Percentiles rank a stretch among this genome's conserved stretches.
Conservation (phyloP, 208 protist genomes). For the Porcisia deanei region DNA sequence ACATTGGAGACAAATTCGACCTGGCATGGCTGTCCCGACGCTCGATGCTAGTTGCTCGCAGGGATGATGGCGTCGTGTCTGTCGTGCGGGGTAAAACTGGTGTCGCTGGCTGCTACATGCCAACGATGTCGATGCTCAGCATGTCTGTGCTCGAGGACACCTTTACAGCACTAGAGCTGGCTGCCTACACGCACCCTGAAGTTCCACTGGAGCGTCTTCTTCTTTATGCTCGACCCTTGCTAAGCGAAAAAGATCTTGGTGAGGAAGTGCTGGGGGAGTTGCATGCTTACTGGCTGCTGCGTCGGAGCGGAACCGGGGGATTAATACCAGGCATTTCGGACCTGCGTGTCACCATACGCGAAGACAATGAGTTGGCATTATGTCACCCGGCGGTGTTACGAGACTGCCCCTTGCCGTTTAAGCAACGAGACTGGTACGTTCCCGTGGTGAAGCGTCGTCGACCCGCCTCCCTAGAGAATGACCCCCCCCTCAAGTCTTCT, state of each 20-base stretch:
- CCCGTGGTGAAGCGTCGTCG: constrained; percentile 38
- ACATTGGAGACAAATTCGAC: constrained; percentile 74
- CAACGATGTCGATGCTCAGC: constrained; percentile 13
- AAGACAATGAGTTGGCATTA: constrained; percentile 63
- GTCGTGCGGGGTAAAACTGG: constrained; percentile 55
- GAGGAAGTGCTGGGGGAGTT: constrained; percentile 52
- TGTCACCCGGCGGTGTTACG: constrained; percentile 57
- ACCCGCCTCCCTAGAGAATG: neutral
- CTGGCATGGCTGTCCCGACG: constrained; percentile 52
- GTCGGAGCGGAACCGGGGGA: constrained; percentile 49
- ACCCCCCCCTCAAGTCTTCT: neutral
- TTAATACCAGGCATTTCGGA: constrained; percentile 63
- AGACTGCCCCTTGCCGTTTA: constrained; percentile 86
- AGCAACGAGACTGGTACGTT: constrained; percentile 71
- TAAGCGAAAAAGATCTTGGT: constrained; percentile 13
- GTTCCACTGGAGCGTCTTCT: constrained; percentile 50
- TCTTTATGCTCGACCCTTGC: constrained; percentile 13
- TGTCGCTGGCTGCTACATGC: constrained; percentile 21
- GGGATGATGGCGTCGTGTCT: constrained; percentile 26
- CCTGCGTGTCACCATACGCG: constrained; percentile 49
- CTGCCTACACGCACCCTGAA: constrained; percentile 40
- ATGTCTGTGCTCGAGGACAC: constrained; percentile 53
- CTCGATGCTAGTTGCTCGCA: constrained; percentile 18
- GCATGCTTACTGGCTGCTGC: constrained; percentile 73
- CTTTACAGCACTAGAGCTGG: constrained; percentile 68